Conservation (phyloP, 805 yeast genomes). For the Myxozyma udenii region DNA sequence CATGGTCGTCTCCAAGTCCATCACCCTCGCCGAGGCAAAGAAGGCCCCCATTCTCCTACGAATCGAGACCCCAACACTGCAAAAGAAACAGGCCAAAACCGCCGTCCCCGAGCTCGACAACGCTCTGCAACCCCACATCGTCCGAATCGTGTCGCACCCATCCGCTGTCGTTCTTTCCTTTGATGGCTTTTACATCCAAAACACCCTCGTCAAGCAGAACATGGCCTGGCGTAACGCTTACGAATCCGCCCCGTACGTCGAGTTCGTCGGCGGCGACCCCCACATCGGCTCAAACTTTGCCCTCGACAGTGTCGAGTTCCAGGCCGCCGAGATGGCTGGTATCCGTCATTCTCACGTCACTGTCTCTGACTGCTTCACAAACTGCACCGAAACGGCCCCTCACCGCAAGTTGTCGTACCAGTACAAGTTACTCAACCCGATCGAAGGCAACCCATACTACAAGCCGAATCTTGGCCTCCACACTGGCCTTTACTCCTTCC, state of each 20-base stretch:
- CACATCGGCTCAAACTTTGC: conserved; percentile 8
- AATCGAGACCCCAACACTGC: conserved; percentile 7
- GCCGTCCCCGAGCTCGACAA: too few species aligned
- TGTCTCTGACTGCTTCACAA: conserved; percentile 4
- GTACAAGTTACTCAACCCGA: conserved; percentile 20
- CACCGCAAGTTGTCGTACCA: conserved; percentile 12
- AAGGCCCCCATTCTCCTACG: conserved; percentile 15
- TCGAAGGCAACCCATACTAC: conserved; percentile 16
- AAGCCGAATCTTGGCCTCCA: conserved; percentile 10
- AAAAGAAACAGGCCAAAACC: not conserved
- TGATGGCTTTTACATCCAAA: conserved; percentile 16
- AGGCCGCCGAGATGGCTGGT: conserved; percentile 19
- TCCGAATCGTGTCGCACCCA: conserved; percentile 20
- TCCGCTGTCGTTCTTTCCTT: conserved; percentile 19
- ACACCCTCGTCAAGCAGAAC: conserved; percentile 19
- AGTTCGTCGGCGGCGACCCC: conserved; percentile 24
- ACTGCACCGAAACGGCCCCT: conserved; percentile 2
- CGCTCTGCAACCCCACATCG: conserved; percentile 18
- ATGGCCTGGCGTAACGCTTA: conserved; percentile 10
- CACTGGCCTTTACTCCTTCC: conserved; percentile 22
- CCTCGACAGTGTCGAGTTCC: conserved; percentile 14
- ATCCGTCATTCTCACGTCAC: conserved; percentile 25
- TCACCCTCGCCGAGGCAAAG: conserved; percentile 6
- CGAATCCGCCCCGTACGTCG: conserved; percentile 20
- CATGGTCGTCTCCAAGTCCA: conserved; percentile 6